Evolutionary conservation across 1,284 basidiomycete genomes (phyloP).

Genomic region (Cutaneotrichosporon dermatis): DNA sequence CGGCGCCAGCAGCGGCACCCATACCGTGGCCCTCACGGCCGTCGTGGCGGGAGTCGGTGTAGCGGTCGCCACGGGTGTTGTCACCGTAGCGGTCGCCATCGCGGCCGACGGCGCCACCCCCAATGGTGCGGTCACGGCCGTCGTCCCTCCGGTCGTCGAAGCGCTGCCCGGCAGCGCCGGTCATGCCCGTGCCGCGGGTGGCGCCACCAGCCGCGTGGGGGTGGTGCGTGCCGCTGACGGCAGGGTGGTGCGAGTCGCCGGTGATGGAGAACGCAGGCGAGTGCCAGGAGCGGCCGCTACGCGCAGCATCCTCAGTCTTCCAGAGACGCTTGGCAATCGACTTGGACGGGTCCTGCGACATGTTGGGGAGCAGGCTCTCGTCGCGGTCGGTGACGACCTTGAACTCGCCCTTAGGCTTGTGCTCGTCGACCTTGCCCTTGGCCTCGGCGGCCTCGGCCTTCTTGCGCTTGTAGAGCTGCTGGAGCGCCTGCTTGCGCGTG

Average conservation of each 20-base stretch:
- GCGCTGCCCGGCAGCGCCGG: neutral
- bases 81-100: neutral
- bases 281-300: constrained; percentile 36
- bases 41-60: neutral
- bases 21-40: neutral
- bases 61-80: too few relatives aligned
- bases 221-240: neutral
- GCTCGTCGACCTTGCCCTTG: constrained; percentile 18
- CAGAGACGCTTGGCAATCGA: constrained; percentile 31
- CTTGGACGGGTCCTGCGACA: constrained; percentile 30
- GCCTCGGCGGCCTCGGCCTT: constrained; percentile 46
- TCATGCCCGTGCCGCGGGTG: neutral
- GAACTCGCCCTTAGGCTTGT: constrained; percentile 14
- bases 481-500: constrained; percentile 59
- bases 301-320: constrained; percentile 37
- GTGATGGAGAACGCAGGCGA: constrained; percentile 41
- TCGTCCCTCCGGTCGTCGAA: too few relatives aligned
- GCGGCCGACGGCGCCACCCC: neutral
- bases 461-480: constrained; percentile 58
- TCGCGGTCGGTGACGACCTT: constrained; percentile 14
- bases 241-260: constrained; percentile 27
- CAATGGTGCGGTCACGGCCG: neutral
- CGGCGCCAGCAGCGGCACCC: neutral
- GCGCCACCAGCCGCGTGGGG: neutral
- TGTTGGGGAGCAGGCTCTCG: constrained; percentile 33